phyloP scores from a whole-genome alignment of 768 basidiomycete species.

The Cystofilobasidium ferigula region DNA sequence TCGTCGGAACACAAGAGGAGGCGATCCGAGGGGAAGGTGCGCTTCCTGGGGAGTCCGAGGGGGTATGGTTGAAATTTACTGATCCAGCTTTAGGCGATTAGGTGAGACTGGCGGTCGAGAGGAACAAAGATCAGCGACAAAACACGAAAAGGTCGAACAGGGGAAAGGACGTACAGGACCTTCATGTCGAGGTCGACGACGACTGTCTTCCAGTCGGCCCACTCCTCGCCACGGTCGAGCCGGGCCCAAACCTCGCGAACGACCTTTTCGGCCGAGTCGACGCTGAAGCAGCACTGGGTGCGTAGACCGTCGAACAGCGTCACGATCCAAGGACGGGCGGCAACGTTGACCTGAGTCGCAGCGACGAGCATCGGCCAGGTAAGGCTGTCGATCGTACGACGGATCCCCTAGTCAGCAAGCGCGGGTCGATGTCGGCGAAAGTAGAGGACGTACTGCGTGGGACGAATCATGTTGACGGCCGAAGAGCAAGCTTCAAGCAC shows the following conservation, averaged over 20 bases:
- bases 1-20: no score
- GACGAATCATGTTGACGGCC: slow-evolving; percentile 33
- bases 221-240: slow-evolving; percentile 25
- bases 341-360: slow-evolving; percentile 27
- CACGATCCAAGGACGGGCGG: slow-evolving; percentile 29
- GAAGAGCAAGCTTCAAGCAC: slow-evolving; percentile 36
- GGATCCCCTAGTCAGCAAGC: slow-evolving; percentile 24
- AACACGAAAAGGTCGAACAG: not conserved
- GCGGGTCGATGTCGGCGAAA: not conserved
- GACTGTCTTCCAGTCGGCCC: slow-evolving; percentile 29
- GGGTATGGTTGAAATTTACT: no score
- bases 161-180: slow-evolving; percentile 19
- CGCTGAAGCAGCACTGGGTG: slow-evolving; percentile 39
- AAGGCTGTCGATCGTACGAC: slow-evolving; percentile 28
- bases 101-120: no score
- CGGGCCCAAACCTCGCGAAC: slow-evolving; percentile 31
- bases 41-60: no score
- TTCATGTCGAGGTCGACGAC: slow-evolving; percentile 28
- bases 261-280: slow-evolving; percentile 40
- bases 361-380: slow-evolving; percentile 38
- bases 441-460: slow-evolving; percentile 37
- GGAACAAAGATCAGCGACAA: no score
- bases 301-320: slow-evolving; percentile 36
- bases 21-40: no score
- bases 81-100: no score